These are phyloP conservation scores for Leccinum variabile DNA, from an alignment of 1,284 basidiomycete genomes.

Conservation along the genomic window DNA sequence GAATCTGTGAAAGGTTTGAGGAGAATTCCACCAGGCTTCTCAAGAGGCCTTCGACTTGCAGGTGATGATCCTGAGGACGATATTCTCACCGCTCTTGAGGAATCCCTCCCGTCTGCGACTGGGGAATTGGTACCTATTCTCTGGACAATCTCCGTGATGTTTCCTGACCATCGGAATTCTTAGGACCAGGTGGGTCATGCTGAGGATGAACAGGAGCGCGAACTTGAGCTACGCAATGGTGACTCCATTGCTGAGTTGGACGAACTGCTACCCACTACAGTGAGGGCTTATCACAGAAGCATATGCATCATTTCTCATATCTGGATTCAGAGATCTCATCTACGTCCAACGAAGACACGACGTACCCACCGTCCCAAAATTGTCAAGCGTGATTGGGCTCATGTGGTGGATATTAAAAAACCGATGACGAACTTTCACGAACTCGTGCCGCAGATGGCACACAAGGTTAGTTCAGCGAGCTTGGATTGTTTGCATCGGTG, in stretches of 20 bases:
- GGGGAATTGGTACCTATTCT: constrained; percentile 17
- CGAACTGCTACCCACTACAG: constrained; percentile 75
- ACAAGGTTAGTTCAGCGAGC: constrained; percentile 51
- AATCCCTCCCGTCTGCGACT: constrained; percentile 42
- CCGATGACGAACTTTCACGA: constrained; percentile 87
- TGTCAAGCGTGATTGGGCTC: constrained; percentile 95
- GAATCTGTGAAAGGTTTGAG: constrained; percentile 49
- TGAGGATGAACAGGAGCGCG: constrained; percentile 22
- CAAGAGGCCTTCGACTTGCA: constrained; percentile 54
- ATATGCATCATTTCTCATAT: constrained; percentile 14
- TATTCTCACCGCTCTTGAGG: constrained; percentile 42
- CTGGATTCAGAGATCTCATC: constrained; percentile 48
- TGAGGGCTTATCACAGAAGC: constrained; percentile 34
- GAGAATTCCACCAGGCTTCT: constrained; percentile 62
- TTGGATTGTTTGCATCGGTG: constrained; percentile 9
- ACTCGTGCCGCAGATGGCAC: constrained; percentile 89
- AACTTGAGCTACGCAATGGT: constrained; percentile 15
- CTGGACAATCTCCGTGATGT: neutral
- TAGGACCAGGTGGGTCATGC: constrained; percentile 19
- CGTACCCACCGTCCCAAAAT: constrained; percentile 44
- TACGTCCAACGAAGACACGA: constrained; percentile 51
- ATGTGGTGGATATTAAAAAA: constrained; percentile 92
- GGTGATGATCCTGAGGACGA: constrained; percentile 54
- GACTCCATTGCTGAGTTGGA: constrained; percentile 62
- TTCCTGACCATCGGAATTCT: constrained; percentile 5